These are phyloP conservation scores for Xylaria acuta DNA, from an alignment of 495 filamentous ascomycete genomes.

Conservation along the genomic window DNA sequence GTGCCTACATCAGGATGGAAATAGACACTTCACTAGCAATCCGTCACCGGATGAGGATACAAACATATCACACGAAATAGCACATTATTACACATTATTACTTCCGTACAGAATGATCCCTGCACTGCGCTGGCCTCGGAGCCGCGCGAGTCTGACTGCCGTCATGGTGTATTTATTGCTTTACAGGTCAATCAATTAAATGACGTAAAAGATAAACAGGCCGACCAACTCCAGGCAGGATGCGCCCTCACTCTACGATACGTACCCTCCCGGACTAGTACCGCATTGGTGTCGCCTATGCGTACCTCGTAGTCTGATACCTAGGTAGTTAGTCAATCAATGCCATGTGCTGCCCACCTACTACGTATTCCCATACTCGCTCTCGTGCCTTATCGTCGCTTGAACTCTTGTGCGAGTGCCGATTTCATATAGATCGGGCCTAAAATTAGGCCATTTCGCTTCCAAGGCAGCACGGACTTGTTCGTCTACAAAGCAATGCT, in stretches of 20 bases:
- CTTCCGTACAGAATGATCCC: slow-evolving; percentile 15
- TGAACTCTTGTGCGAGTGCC: background rate
- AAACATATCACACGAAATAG: slow-evolving; percentile 39
- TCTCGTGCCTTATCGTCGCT: background rate
- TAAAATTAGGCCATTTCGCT: slow-evolving; percentile 28
- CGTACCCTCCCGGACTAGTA: background rate
- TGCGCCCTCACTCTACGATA: background rate
- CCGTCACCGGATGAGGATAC: slow-evolving; percentile 43
- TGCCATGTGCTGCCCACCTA: background rate
- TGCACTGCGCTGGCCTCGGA: slow-evolving; percentile 5
- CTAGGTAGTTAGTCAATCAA: background rate
- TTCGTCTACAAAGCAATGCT: slow-evolving; percentile 13
- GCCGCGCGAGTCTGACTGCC: slow-evolving; percentile 6
- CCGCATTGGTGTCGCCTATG: background rate
- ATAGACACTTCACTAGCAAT: slow-evolving; percentile 44
- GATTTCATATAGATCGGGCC: slow-evolving; percentile 20
- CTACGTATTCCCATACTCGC: background rate
- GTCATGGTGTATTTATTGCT: background rate
- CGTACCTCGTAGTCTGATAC: background rate
- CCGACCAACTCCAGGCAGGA: background rate
- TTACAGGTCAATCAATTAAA: background rate
- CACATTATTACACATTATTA: slow-evolving; percentile 26
- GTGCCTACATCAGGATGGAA: slow-evolving; percentile 39
- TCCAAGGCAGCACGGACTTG: background rate
- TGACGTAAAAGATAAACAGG: slow-evolving; percentile 19